Evolutionary conservation across 179 eudicot species (phyloP).

Genomic region (Actinidia chinensis): DNA sequence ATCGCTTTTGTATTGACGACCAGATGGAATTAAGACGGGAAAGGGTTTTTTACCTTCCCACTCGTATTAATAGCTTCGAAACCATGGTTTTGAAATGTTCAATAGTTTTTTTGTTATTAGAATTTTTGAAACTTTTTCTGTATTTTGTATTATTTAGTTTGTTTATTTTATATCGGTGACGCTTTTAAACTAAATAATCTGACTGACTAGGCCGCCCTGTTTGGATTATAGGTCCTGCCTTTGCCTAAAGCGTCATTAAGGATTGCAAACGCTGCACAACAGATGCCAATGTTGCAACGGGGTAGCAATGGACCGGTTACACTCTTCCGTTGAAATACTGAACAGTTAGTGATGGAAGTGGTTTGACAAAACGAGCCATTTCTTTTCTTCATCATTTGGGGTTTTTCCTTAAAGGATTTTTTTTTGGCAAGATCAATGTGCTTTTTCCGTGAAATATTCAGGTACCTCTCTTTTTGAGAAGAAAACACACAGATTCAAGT

Average conservation of each 20-base stretch:
- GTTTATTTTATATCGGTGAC: not conserved
- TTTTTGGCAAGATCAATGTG: not conserved
- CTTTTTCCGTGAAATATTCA: conserved; percentile 27
- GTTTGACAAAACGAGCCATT: not conserved
- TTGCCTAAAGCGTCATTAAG: conserved; percentile 90
- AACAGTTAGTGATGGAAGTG: conserved; percentile 54
- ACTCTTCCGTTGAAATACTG: conserved; percentile 84
- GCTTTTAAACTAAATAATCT: not conserved
- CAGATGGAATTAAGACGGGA: conserved; percentile 88
- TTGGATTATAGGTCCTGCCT: conserved; percentile 67
- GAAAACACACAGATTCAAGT: conserved; percentile 82
- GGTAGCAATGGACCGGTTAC: conserved; percentile 95
- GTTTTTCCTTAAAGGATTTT: not conserved
- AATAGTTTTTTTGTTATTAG: not conserved
- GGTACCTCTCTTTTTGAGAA: conserved; percentile 96
- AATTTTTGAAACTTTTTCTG: not conserved
- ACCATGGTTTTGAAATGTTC: not conserved
- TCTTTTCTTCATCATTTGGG: not conserved
- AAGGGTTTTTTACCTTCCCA: conserved; percentile 52
- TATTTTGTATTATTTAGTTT: not conserved
- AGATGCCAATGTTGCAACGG: conserved; percentile 89
- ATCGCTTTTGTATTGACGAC: conserved; percentile 96
- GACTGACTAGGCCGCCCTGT: not conserved
- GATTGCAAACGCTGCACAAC: conserved; percentile 98
- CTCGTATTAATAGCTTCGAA: not conserved